Conservation (phyloP, 2,329 filamentous ascomycete genomes). For the Colletotrichum sp. region DNA sequence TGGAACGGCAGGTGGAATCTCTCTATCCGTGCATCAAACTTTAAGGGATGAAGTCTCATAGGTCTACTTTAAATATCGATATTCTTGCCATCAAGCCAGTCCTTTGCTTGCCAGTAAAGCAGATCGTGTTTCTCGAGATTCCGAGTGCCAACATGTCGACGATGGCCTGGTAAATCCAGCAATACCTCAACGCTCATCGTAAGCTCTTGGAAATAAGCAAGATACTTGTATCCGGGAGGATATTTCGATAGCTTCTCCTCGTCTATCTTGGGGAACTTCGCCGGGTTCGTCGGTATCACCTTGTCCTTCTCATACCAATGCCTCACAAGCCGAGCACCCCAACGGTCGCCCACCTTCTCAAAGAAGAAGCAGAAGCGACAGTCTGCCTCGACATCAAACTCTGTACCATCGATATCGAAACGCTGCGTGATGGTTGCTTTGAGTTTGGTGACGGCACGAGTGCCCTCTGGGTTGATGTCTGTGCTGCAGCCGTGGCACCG, state of each 20-base stretch:
- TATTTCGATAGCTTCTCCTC: background rate
- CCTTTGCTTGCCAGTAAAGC: background rate
- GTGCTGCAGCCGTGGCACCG: slow-evolving; percentile 45
- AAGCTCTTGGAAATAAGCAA: background rate
- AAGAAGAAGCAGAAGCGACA: slow-evolving; percentile 53
- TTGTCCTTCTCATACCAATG: background rate
- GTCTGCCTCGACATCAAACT: slow-evolving; percentile 51
- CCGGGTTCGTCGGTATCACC: background rate
- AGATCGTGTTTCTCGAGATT: background rate
- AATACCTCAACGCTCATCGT: background rate
- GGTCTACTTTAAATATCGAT: background rate
- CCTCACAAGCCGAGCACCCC: slow-evolving; percentile 30
- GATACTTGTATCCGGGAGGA: background rate
- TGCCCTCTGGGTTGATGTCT: slow-evolving; percentile 43
- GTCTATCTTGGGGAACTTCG: background rate
- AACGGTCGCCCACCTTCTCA: slow-evolving; percentile 40
- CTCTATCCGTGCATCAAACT: background rate
- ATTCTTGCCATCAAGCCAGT: background rate
- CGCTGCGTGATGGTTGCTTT: background rate
- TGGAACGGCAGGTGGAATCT: too few relatives aligned
- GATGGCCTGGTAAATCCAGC: background rate
- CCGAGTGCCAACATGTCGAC: background rate
- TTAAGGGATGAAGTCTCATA: background rate
- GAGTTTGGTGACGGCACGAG: slow-evolving; percentile 39
- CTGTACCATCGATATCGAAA: slow-evolving; percentile 36